Evolutionary conservation across 1,284 basidiomycete species (phyloP).

Genomic region (Stereum hirsutum): DNA sequence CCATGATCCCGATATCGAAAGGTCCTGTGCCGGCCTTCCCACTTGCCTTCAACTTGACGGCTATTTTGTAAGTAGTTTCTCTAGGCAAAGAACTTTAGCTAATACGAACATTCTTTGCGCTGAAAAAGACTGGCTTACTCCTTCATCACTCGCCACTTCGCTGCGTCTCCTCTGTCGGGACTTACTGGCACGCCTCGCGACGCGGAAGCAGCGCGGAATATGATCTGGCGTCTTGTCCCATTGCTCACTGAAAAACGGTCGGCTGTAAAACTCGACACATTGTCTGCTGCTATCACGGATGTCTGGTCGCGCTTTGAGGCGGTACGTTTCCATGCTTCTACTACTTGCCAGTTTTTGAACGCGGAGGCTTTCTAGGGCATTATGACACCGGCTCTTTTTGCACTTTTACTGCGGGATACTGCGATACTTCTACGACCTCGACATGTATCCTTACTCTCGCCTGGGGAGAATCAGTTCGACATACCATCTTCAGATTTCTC

Average conservation of each 20-base stretch:
- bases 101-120: too few species aligned
- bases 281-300: conserved; percentile 44
- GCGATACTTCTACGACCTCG: conserved; percentile 38
- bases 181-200: conserved; percentile 18
- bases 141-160: conserved; percentile 51
- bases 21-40: conserved; percentile 24
- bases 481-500: background rate
- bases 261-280: conserved; percentile 33
- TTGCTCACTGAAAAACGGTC: conserved; percentile 54
- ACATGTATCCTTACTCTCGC: conserved; percentile 26
- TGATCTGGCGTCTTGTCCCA: conserved; percentile 45
- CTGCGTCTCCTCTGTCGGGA: conserved; percentile 41
- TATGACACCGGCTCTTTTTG: conserved; percentile 35
- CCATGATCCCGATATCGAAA: conserved; percentile 24
- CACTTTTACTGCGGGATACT: conserved; percentile 45
- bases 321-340: conserved; percentile 26
- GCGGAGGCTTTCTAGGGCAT: conserved; percentile 25
- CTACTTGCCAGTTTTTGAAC: conserved; percentile 5
- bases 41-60: conserved; percentile 56
- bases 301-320: conserved; percentile 50
- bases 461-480: background rate
- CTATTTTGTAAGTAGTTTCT: conserved; percentile 44
- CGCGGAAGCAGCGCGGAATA: conserved; percentile 29
- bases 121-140: conserved; percentile 66
- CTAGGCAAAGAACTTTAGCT: too few species aligned